phyloP scores from a whole-genome alignment of 345 rosid species.

The Brassica carinata region DNA sequence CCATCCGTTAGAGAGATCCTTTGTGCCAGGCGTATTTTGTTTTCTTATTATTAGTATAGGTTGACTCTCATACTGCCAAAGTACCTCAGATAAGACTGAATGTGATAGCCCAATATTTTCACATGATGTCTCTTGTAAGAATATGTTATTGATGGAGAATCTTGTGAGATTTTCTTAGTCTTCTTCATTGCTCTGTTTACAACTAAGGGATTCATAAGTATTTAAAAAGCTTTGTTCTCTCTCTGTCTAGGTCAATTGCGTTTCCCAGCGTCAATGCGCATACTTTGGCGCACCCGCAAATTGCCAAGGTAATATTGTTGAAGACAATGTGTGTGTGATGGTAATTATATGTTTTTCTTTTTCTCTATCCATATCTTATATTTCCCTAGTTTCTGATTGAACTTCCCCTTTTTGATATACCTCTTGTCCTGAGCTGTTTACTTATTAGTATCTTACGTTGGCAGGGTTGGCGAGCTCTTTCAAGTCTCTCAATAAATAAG shows the following conservation, averaged over 20 bases:
- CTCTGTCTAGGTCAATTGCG: conserved; percentile 47
- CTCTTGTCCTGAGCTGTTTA: too few relatives aligned
- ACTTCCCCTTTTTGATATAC: background rate
- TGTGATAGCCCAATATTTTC: background rate
- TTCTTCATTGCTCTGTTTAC: conserved; percentile 13
- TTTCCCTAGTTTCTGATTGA: background rate
- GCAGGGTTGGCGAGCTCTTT: conserved; percentile 92
- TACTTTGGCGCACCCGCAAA: conserved; percentile 49
- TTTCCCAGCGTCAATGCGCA: conserved; percentile 54
- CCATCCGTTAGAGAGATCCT: too few relatives aligned
- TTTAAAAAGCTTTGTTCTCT: background rate
- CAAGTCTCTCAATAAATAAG: conserved; percentile 58
- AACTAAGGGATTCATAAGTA: conserved; percentile 7
- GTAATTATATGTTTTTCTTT: background rate
- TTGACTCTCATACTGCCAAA: background rate
- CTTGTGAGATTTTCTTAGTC: conserved; percentile 5
- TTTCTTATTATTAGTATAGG: too few relatives aligned
- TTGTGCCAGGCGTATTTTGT: too few relatives aligned
- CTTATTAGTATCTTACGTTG: conserved; percentile 21
- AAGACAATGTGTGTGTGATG: conserved; percentile 1
- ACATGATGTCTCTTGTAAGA: conserved; percentile 15
- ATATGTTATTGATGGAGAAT: background rate
- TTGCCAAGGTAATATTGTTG: conserved; percentile 60
- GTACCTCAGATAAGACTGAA: background rate
- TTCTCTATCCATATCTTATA: background rate